Conservation (phyloP, 2,329 filamentous ascomycete genomes). For the Colletotrichum orchidophilum region DNA sequence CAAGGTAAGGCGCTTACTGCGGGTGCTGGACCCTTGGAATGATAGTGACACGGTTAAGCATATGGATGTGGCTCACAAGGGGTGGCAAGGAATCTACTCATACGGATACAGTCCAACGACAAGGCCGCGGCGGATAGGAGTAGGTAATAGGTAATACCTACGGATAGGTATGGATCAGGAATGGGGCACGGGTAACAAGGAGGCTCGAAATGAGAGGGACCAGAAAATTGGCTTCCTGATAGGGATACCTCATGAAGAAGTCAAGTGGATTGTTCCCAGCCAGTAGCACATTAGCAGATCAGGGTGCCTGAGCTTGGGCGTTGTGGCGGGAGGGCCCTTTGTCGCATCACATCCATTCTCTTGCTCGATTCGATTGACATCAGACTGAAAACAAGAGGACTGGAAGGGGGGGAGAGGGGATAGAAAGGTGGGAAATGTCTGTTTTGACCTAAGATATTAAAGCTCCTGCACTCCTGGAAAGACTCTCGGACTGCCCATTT, state of each 20-base stretch:
- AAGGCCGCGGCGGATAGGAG: not conserved
- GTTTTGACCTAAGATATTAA: constrained; percentile 15
- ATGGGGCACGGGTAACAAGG: not conserved
- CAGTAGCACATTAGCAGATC: not conserved
- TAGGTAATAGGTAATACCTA: not conserved
- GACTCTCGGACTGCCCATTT: not conserved
- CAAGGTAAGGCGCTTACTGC: constrained; percentile 6
- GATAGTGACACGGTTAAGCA: not conserved
- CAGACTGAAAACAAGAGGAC: constrained; percentile 12
- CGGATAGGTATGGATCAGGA: not conserved
- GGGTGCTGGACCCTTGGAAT: not conserved
- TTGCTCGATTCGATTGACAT: constrained; percentile 23
- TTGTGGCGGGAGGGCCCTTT: constrained; percentile 13
- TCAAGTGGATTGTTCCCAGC: constrained; percentile 8
- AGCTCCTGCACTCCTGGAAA: constrained; percentile 7
- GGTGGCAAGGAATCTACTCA: not conserved
- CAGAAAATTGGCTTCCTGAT: not conserved
- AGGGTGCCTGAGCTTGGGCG: constrained; percentile 7
- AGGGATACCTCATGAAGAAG: not conserved
- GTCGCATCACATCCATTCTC: constrained; percentile 19
- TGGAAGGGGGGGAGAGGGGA: not conserved
- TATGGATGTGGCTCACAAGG: not conserved
- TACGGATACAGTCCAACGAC: not conserved
- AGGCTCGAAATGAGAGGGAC: too few relatives aligned
- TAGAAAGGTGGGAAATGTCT: not conserved